A percentile compares a stretch with the other conserved stretches of the same genome.
These are phyloP conservation scores for Xylaria castorea DNA, from an alignment of 495 filamentous ascomycete genomes.

Conservation along the genomic window DNA sequence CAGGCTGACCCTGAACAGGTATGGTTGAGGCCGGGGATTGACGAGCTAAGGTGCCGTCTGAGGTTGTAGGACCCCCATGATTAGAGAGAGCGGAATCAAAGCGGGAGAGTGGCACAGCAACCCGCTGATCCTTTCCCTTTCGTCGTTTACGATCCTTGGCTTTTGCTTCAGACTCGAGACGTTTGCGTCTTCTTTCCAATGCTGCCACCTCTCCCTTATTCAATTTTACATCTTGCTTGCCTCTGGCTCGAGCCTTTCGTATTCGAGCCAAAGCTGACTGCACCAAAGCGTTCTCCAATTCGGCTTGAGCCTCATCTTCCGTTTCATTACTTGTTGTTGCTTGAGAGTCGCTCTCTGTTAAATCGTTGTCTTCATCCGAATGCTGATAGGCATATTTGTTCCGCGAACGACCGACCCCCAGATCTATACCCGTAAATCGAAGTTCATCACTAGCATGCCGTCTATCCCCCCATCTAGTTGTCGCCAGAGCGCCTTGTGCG, in stretches of 20 bases:
- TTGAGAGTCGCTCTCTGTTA: constrained; percentile 60
- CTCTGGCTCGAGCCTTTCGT: constrained; percentile 72
- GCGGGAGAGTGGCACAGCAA: constrained; percentile 50
- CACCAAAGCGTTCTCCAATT: constrained; percentile 73
- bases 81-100: constrained; percentile 37
- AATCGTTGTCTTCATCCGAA: constrained; percentile 56
- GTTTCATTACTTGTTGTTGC: constrained; percentile 57
- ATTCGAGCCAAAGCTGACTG: constrained; percentile 79
- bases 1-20: constrained; percentile 31
- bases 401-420: constrained; percentile 55
- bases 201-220: constrained; percentile 77
- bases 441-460: constrained; percentile 65
- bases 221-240: constrained; percentile 77
- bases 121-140: constrained; percentile 46
- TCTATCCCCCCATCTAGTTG: constrained; percentile 43
- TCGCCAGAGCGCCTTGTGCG: constrained; percentile 63
- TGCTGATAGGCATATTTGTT: constrained; percentile 55
- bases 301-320: constrained; percentile 59
- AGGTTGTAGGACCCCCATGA: constrained; percentile 28
- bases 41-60: constrained; percentile 30
- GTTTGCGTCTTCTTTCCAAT: constrained; percentile 67
- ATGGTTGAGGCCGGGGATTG: constrained; percentile 23
- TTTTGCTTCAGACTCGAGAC: constrained; percentile 57
- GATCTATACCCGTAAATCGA: constrained; percentile 66
- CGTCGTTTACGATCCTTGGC: constrained; percentile 35